Base-by-base conservation (phyloP, 805 yeast genomes). In the Teunomyces stri region DNA sequence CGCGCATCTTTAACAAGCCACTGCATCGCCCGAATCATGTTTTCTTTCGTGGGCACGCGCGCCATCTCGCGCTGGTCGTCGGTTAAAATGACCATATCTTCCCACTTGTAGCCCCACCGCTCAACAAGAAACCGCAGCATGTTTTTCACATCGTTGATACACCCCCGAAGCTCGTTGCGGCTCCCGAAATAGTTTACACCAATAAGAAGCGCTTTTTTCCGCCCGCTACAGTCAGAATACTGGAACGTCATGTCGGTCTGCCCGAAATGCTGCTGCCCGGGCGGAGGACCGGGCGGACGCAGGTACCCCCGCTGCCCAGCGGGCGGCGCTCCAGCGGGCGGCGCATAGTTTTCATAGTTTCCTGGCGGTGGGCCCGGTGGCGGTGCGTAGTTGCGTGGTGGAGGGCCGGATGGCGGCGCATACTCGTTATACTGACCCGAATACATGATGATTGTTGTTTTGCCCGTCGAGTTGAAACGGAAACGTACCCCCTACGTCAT, bases 101-200 rank as follows among this genome's bases (percentile, higher is more conserved):
- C 72, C 61, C 62, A 63, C 16, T 53, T 47, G 50, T 67, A 69
- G 2, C 72, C 72, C 52, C 53, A 67, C 7, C 58, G 46, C 16
- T 53, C 51, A 34, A 57, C 59, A 51, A 69, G 60, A 48, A 68
- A 69, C 15, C 42, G 46, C 49, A 65, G 56, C 72, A 69, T 65
- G 51, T 66, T 69, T 53, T 67, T 67, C 35, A 67, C 72, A 51
- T 69, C 74, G 48, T 69, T 69, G 50, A 69, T 66, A 46, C 74
- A 69, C 9, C 74, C 74, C 21, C 62, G 57, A 51, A 69, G 60
- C 44, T 59, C 66, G 54, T 62, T 66, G 25, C 50, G 51, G 34
- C 60, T 46, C 16, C 69, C 68, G 41, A 62, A 51, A 50, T 69
- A 69, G 55, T 69, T 69, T 55, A 66, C 60, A 1, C 74, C 74